Conservation (phyloP, 2,329 filamentous ascomycete genomes). For the Diaporthe helianthi region DNA sequence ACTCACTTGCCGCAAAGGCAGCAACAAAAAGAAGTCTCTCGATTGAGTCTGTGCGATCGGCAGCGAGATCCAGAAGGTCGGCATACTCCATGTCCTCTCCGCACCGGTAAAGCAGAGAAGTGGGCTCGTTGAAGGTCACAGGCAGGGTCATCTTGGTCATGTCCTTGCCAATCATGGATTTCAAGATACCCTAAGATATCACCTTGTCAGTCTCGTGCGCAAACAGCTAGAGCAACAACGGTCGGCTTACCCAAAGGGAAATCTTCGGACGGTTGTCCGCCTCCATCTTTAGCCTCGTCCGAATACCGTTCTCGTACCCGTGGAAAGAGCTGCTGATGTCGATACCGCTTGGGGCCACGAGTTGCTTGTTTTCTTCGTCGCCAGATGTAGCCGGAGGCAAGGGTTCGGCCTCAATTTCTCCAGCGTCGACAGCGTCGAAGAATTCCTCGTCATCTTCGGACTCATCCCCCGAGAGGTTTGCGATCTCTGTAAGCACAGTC, state of each 20-base stretch:
- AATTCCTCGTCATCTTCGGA: conserved; percentile 90
- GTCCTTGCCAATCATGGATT: conserved; percentile 99
- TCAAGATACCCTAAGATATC: conserved; percentile 78
- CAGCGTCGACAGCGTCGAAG: conserved; percentile 95
- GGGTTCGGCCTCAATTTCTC: conserved; percentile 82
- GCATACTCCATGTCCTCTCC: conserved; percentile 99
- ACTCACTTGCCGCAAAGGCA: conserved; percentile 94
- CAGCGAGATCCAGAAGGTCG: conserved; percentile 87
- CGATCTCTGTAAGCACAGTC: conserved; percentile 73
- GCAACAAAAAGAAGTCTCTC: conserved; percentile 95
- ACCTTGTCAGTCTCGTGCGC: conserved; percentile 38
- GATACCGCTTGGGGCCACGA: conserved; percentile 51
- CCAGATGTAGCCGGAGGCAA: conserved; percentile 58
- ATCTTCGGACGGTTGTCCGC: conserved; percentile 93
- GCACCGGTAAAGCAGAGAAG: conserved; percentile 90
- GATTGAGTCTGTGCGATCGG: conserved; percentile 83
- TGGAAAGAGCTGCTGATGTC: conserved; percentile 81
- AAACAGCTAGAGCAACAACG: neutral
- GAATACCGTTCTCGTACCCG: conserved; percentile 90
- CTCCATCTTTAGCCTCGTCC: conserved; percentile 84
- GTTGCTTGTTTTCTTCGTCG: conserved; percentile 53
- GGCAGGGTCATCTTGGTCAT: conserved; percentile 99
- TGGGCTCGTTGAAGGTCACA: conserved; percentile 98
- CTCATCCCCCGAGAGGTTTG: conserved; percentile 79
- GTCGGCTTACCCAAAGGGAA: conserved; percentile 83